Base-by-base conservation (phyloP, 164 flowering plant species). In the Sextonia rubra region DNA sequence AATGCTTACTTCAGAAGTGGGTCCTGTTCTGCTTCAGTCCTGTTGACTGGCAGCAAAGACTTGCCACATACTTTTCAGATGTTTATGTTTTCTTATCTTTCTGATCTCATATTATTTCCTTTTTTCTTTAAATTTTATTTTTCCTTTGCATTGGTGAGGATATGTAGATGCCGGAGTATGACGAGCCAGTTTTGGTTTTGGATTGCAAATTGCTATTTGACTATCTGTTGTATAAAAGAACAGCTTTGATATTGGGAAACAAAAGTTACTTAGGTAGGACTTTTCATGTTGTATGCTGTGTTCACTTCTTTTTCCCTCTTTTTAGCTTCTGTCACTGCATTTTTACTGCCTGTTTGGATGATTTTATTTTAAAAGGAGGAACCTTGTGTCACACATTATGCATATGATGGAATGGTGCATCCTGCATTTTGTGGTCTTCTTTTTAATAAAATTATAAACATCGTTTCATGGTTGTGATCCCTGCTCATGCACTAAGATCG, bases 1-100 rank as follows among this genome's bases (percentile, higher is more conserved):
- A 56, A 90, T 93, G 91, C 91, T 96, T 9, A 77, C 83, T 69
- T 68, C 87, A 4, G 85, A 88, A 0, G 90, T 93, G 48, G 98
- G 95, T 27, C 98, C 99, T 5, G 73, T 96, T 71, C 80, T 96
- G 81, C 91, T 96, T 48, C 88, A 86, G 37, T 88, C 93, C 1
- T 91, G 97, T 85, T 92, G 91, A 89, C 68, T 49, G n/a, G 71
- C 37, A 47, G 76, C 58, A 2, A 75, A 70, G 27, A 62, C 58
- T 20, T 60, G 44, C 64, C 74, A 62, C 65, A 27, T 71, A 52
- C 72, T 77, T 64, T 75, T 64, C n/a, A 70, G 77, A 73, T 88
- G 89, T 85, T 79, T 83, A 82, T 82, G 84, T 32, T 30, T 25
- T 64, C 32, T 64, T 29, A 18, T 27, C 44, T 64, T 64, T 15